A percentile compares a stretch with the other conserved stretches of the same genome.
Conservation (phyloP, 2,329 filamentous ascomycete species). For the Pleoardoris graminearum region DNA sequence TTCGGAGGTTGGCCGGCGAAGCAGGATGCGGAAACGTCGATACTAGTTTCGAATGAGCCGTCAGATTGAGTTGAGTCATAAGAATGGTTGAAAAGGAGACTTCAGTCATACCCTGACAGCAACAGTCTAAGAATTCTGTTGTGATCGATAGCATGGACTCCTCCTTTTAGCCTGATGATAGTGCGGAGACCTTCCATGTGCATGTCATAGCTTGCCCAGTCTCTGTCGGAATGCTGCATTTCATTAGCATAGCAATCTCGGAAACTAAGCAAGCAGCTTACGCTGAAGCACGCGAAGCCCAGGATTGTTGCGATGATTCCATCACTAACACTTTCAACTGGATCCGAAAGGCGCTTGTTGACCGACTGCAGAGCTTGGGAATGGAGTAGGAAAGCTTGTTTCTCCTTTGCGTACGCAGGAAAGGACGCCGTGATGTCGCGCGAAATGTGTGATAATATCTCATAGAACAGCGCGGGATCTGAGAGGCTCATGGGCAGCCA, state of each 20-base stretch:
- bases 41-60: conserved; percentile 15
- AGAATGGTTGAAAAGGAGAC: conserved; percentile 14
- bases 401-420: conserved; percentile 13
- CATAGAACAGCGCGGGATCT: conserved; percentile 17
- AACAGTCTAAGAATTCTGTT: conserved; percentile 15
- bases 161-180: conserved; percentile 15
- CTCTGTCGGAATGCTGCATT: conserved; percentile 13
- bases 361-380: conserved; percentile 15
- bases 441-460: conserved; percentile 16
- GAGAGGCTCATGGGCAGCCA: conserved; percentile 14
- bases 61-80: conserved; percentile 8
- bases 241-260: conserved; percentile 12
- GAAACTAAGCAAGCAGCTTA: conserved; percentile 15
- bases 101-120: conserved; percentile 16
- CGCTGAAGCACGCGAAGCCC: conserved; percentile 15
- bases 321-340: conserved; percentile 17
- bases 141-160: conserved; percentile 15
- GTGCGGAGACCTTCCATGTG: conserved; percentile 15
- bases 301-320: conserved; percentile 15
- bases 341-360: conserved; percentile 14
- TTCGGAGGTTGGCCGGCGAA: conserved; percentile 12
- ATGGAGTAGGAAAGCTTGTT: conserved; percentile 15
- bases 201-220: conserved; percentile 13
- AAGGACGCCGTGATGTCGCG: conserved; percentile 14
- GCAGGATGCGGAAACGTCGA: conserved; percentile 16